These are phyloP conservation scores for Calocybe gambosa DNA, from an alignment of 1,284 basidiomycete species.

Conservation along the genomic window DNA sequence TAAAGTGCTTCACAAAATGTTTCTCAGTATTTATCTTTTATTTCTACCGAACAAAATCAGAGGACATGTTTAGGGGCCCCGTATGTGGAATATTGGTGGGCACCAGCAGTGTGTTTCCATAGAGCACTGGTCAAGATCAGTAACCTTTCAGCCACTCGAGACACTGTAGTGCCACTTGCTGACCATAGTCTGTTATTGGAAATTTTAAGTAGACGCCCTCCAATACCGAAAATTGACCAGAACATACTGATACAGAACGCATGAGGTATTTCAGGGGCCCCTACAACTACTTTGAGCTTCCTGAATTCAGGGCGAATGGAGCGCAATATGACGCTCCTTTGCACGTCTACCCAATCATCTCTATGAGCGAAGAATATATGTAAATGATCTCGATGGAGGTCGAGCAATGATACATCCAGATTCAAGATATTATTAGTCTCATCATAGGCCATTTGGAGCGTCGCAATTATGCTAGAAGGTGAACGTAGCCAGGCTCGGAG, in stretches of 20 bases:
- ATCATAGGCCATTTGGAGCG: conserved; percentile 52
- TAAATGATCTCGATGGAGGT: conserved; percentile 23
- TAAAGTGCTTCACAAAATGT: too few species aligned
- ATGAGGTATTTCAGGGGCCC: conserved; percentile 44
- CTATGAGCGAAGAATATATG: conserved; percentile 49
- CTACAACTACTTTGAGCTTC: conserved; percentile 36
- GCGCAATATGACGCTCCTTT: conserved; percentile 35
- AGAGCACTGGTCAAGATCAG: too few species aligned
- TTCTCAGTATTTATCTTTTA: too few species aligned
- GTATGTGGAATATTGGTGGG: too few species aligned
- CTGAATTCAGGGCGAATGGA: conserved; percentile 28
- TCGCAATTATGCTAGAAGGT: conserved; percentile 38
- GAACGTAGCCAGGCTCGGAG: conserved; percentile 43
- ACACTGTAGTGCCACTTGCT: conserved; percentile 42
- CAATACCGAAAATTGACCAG: conserved; percentile 41
- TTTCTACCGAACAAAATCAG: too few species aligned
- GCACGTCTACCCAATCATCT: conserved; percentile 57
- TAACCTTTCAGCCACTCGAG: conserved; percentile 36
- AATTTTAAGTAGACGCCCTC: conserved; percentile 33
- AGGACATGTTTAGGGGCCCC: too few species aligned
- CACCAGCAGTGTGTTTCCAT: too few species aligned
- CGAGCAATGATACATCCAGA: too few species aligned
- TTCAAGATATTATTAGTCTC: conserved; percentile 41
- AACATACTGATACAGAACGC: conserved; percentile 56
- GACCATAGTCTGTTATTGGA: conserved; percentile 43